Conservation (phyloP, 2,329 filamentous ascomycete genomes). For the Pezicula neosporulosa region DNA sequence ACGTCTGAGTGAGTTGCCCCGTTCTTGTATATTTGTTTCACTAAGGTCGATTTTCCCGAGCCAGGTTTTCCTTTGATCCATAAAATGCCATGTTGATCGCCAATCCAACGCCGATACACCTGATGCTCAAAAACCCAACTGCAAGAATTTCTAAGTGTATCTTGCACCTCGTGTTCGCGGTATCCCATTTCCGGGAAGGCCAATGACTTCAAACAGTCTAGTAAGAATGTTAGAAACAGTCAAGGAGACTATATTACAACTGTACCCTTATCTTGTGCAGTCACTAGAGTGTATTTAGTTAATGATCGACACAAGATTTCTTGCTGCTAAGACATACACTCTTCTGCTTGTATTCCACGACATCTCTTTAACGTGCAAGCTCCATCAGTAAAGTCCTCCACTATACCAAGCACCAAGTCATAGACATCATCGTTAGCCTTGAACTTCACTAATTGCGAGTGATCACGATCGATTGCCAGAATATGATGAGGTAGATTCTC, state of each 20-base stretch:
- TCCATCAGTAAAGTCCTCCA: too few relatives aligned
- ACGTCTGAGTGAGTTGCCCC: conserved; percentile 2
- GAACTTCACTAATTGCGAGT: neutral
- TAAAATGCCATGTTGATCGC: conserved; percentile 34
- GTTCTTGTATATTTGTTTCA: conserved; percentile 20
- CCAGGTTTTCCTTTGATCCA: conserved; percentile 45
- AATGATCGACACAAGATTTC: too few relatives aligned
- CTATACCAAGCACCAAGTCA: neutral
- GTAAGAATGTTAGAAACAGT: too few relatives aligned
- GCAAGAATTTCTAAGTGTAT: conserved; percentile 32
- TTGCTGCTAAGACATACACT: too few relatives aligned
- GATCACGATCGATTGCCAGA: neutral
- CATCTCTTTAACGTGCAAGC: too few relatives aligned
- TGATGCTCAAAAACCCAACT: conserved; percentile 32
- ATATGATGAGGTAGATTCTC: neutral
- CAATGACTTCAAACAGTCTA: too few relatives aligned
- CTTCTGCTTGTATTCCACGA: too few relatives aligned
- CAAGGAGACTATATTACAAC: too few relatives aligned
- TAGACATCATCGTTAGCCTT: neutral
- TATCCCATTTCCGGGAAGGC: neutral
- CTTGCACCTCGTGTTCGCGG: conserved; percentile 29
- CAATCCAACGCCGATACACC: conserved; percentile 33
- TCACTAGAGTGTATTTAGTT: too few relatives aligned
- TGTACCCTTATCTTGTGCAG: too few relatives aligned
- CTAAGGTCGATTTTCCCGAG: conserved; percentile 39